These are phyloP conservation scores for Catharanthus roseus DNA, from an alignment of 257 asterid species.

Conservation along the genomic window DNA sequence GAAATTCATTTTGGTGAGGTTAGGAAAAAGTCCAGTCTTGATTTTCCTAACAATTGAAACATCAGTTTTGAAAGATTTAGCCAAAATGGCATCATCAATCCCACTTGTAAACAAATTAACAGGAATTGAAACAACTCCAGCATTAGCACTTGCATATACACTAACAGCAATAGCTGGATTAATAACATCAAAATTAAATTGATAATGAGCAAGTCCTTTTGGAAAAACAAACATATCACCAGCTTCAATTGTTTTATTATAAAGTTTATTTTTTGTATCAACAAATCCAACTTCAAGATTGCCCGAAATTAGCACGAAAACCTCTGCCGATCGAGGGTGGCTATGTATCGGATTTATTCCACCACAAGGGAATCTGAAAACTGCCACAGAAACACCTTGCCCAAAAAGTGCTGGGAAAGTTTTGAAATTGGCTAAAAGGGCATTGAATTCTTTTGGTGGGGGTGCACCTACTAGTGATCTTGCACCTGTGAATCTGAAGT, in stretches of 20 bases:
- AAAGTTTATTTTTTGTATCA: slow-evolving; percentile 16
- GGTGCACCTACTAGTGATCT: slow-evolving; percentile 17
- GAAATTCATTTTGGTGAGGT: background rate
- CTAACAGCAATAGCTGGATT: slow-evolving; percentile 18
- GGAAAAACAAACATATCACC: slow-evolving; percentile 29
- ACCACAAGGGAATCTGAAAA: slow-evolving; percentile 21
- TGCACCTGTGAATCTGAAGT: slow-evolving; percentile 18
- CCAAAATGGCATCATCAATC: slow-evolving; percentile 23
- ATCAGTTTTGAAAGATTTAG: slow-evolving; percentile 23
- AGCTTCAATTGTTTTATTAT: slow-evolving; percentile 22
- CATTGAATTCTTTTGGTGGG: background rate
- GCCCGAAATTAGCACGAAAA: slow-evolving; percentile 20
- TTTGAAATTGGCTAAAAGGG: slow-evolving; percentile 5
- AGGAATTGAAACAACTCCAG: slow-evolving; percentile 23
- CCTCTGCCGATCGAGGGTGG: slow-evolving; percentile 38
- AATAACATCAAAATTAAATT: slow-evolving; percentile 9
- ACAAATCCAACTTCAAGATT: slow-evolving; percentile 24
- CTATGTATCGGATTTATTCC: slow-evolving; percentile 56
- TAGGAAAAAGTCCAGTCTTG: slow-evolving; percentile 12
- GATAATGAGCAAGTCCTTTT: slow-evolving; percentile 24
- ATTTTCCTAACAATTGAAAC: slow-evolving; percentile 16
- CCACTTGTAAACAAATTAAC: slow-evolving; percentile 14
- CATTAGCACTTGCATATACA: slow-evolving; percentile 24
- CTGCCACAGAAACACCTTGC: slow-evolving; percentile 24
- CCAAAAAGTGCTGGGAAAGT: slow-evolving; percentile 24